Evolutionary conservation across 345 rosid genomes (phyloP).

Genomic region (Populus tremula): DNA sequence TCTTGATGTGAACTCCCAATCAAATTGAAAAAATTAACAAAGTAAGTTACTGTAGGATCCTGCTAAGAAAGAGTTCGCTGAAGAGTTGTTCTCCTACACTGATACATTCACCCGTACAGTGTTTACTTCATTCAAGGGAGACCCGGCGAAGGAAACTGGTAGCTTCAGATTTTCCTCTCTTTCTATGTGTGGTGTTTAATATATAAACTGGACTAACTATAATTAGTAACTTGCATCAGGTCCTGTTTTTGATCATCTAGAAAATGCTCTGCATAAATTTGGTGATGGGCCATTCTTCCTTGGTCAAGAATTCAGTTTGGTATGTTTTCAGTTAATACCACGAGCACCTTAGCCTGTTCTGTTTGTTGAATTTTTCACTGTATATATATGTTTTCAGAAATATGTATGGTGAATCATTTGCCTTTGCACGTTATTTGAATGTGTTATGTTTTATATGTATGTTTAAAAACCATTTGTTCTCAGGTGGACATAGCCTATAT

Average conservation of each 20-base stretch:
- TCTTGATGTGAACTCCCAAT: background rate
- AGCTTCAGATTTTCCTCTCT: slow-evolving; percentile 5
- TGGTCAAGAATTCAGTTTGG: slow-evolving; percentile 68
- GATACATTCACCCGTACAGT: slow-evolving; percentile 47
- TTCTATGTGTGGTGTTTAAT: background rate
- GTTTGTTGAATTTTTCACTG: background rate
- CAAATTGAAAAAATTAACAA: slow-evolving; percentile 2
- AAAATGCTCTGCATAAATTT: slow-evolving; percentile 58
- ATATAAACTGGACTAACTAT: background rate
- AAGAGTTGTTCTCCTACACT: slow-evolving; percentile 55
- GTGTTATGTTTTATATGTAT: background rate
- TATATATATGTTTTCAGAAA: background rate
- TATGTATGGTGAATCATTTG: background rate
- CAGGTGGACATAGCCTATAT: slow-evolving; percentile 79
- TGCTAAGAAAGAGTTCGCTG: slow-evolving; percentile 51
- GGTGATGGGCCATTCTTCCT: slow-evolving; percentile 91
- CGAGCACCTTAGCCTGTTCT: background rate
- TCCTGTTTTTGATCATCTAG: slow-evolving; percentile 69
- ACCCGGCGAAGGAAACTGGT: slow-evolving; percentile 54
- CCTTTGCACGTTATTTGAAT: background rate
- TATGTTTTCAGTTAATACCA: slow-evolving; percentile 14
- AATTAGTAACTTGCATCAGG: slow-evolving; percentile 37
- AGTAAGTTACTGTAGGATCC: slow-evolving; percentile 55
- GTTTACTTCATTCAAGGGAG: slow-evolving; percentile 60
- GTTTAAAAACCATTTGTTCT: slow-evolving; percentile 1